Evolutionary conservation across 2,329 filamentous ascomycete genomes (phyloP), one percentile per base, ranked within the genome.

Genomic region (Gnomoniopsis sp.): DNA sequence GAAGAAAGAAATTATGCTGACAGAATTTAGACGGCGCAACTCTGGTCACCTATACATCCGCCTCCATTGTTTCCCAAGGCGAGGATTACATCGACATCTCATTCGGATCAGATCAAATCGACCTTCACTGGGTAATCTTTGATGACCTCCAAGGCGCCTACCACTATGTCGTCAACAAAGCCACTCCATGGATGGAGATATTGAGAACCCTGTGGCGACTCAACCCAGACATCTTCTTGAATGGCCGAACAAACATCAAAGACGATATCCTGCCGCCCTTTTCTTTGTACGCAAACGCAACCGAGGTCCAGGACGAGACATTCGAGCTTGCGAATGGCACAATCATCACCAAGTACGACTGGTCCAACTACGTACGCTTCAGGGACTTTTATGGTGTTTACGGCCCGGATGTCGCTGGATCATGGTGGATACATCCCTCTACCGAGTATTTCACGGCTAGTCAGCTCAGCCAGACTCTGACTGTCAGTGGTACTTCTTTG

Each of bases 241-340:
- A 73, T 51, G 79, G 77, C 1, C 71, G 73, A 43, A 81, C 76
- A 0, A 72, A 75, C 46, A 65, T 77, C 26, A 77, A 75, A 33
- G 77, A 82, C 57, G 78, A 74, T 22, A 63, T 68, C 1, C 68
- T 82, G 7, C 79, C 79, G 0, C 66, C 74, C 0, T 68, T 80
- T 7, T 65, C 68, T 2, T 74, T 79, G 44, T 80, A 80, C 58
- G 58, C 70, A 3, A 67, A 64, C 6, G 71, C 73, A 12, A 79
- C 75, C 14, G 81, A 81, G 48, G 76, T 82, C 3, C 79, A 82
- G 63, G 80, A 82, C 66, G 79, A 82, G 69, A 82, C 80, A 1
- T 82, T 79, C 78, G 71, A 76, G 53, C 74, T 70, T 30, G 71
- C 71, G 0, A 76, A 80, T 51, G 79, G 79, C 0, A 72, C 70